phyloP scores from a whole-genome alignment of 148 eudicot genomes.

The Camellia granthamiana region DNA sequence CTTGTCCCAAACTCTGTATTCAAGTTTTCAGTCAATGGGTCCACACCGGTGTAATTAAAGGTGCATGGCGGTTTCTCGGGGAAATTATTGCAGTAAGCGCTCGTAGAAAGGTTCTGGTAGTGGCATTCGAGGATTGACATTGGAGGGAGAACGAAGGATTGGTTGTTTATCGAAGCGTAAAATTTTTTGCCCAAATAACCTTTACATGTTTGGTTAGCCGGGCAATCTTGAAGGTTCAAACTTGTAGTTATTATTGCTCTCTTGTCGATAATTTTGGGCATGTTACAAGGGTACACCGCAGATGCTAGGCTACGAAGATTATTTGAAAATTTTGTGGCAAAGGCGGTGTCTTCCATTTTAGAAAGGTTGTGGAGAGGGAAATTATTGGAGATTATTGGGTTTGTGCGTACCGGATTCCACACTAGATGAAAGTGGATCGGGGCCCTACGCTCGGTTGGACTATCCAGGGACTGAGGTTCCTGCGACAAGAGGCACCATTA shows the following conservation, averaged over 20 bases:
- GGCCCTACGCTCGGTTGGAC: too few relatives aligned
- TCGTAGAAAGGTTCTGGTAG: constrained; percentile 5
- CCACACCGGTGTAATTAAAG: constrained; percentile 18
- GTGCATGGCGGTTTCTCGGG: constrained; percentile 13
- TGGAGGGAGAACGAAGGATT: constrained; percentile 18
- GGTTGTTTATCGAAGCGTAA: constrained; percentile 21
- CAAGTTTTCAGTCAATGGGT: constrained; percentile 15
- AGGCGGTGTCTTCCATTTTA: constrained; percentile 21
- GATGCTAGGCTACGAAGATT: constrained; percentile 14
- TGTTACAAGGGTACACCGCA: constrained; percentile 17
- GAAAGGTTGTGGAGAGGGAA: constrained; percentile 28
- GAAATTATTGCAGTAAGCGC: not conserved
- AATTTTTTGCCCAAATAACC: constrained; percentile 17
- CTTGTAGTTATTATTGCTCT: constrained; percentile 16
- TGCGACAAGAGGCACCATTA: too few relatives aligned
- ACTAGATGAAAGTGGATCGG: too few relatives aligned
- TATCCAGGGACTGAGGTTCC: too few relatives aligned
- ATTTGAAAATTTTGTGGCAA: constrained; percentile 15
- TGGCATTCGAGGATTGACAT: constrained; percentile 12
- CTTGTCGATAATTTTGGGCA: constrained; percentile 19
- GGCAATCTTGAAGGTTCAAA: constrained; percentile 23
- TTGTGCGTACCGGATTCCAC: too few relatives aligned
- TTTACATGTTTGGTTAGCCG: constrained; percentile 9
- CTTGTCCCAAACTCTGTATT: constrained; percentile 19
- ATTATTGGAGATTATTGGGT: not conserved